Percentiles rank a stretch among this genome's conserved stretches.
phyloP scores from a whole-genome alignment of 2,329 filamentous ascomycete species.

The Pezicula neosporulosa region DNA sequence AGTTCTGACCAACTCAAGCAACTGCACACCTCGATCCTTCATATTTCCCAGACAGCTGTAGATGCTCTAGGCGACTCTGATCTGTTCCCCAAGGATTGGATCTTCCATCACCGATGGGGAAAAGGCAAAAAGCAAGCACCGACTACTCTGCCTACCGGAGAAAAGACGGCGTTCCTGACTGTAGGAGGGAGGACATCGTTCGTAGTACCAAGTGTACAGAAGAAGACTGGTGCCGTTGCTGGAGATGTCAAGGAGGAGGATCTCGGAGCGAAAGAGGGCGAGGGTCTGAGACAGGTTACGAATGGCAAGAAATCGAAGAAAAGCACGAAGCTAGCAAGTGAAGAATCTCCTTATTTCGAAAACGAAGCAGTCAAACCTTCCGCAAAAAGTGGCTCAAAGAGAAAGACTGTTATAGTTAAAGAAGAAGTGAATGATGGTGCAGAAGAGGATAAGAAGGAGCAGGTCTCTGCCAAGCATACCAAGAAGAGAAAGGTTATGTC shows the following conservation, averaged over 20 bases:
- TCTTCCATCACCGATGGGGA: conserved; percentile 85
- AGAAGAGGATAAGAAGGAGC: background rate
- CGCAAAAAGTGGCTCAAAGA: background rate
- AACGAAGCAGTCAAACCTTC: background rate
- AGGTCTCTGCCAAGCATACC: background rate
- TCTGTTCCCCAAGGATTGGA: conserved; percentile 81
- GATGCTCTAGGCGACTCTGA: conserved; percentile 78
- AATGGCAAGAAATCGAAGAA: conserved; percentile 26
- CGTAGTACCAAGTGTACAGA: conserved; percentile 80
- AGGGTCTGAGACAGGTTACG: conserved; percentile 8
- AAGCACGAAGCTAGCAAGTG: conserved; percentile 10
- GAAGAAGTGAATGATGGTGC: background rate
- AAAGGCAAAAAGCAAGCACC: conserved; percentile 75
- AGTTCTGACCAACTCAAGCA: conserved; percentile 64
- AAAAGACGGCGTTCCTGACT: conserved; percentile 80
- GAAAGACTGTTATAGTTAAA: background rate
- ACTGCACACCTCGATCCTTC: conserved; percentile 69
- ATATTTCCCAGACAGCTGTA: conserved; percentile 77
- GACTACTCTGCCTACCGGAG: conserved; percentile 73
- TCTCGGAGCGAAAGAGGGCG: conserved; percentile 1
- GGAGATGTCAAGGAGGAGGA: conserved; percentile 19
- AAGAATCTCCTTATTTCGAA: background rate
- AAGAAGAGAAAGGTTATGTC: background rate
- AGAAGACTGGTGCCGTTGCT: conserved; percentile 51
- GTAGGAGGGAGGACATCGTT: conserved; percentile 92